Base-by-base conservation (phyloP, 208 protist genomes). In the Leptomonas seymouri region DNA sequence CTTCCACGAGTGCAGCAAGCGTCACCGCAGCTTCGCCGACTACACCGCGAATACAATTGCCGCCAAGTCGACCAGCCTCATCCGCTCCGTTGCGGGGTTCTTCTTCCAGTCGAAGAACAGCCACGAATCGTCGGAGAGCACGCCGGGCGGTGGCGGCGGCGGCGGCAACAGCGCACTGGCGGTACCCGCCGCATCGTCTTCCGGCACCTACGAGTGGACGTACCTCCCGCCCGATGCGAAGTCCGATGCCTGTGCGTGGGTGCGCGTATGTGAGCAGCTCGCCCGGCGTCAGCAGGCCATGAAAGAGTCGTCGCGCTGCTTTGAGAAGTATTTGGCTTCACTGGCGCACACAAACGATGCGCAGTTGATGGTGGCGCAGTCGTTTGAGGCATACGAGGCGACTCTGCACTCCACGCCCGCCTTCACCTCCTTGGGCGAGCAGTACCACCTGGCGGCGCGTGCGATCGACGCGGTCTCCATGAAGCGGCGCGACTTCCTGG, bases 21-120 rank as follows among this genome's bases (percentile, higher is more conserved):
- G 86, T n/a, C 77, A 84, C 61, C 67, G 82, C 31, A 78, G 73
- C 59, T 67, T 85, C 44, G 80, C 74, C 39, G 74, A 83, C 25
- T 81, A 83, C 46, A 81, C 85, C 12, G 80, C 82, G 28, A 74
- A 71, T 44, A 69, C 73, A 25, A 84, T 95, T 20, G 78, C 90
- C 0, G 61, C 73, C n/a, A 80, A 45, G 27, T 90, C 90, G 0
- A 92, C 79, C 11, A 85, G 65, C 31, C 53, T 89, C 54, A 76
- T 95, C 49, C 85, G 86, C 46, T 83, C 79, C 51, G 45, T 95
- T 27, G 81, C 78, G 27, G 68, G 67, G 28, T 78, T 89, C 46
- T 67, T 95, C 48, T 80, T 74, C 23, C 20, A 51, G 12, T 25
- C 36, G 57, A 67, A 54, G 28, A 58, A 21, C 55, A 60, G 8